Base-by-base conservation (phyloP, 164 flowering plant species). In the Annona cherimola region DNA sequence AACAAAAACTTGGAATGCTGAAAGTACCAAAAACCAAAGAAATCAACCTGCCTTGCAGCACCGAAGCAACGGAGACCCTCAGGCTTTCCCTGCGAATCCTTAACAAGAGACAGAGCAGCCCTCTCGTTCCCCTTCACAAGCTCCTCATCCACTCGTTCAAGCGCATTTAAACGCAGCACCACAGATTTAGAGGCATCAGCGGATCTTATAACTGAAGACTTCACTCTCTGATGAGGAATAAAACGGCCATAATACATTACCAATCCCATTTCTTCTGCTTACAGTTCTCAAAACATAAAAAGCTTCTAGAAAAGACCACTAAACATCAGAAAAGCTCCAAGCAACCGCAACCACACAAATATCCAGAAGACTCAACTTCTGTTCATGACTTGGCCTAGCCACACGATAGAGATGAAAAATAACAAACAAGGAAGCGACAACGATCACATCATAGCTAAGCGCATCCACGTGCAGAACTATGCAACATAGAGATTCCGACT, bases 21-120 rank as follows among this genome's bases (percentile, higher is more conserved):
- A 9, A 50, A 50, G 14, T 6, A 6, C 6, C n/a, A 42, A 44
- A 66, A 66, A 12, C 12, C 4, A 43, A 66, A 18, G 26, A 26
- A 26, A 26, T 12, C 55, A 11, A 89, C 98, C 93, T 89, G 97
- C 60, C 93, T 81, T 18, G 88, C 93, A 45, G 91, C 82, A 8
- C 96, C 93, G 42, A 92, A 94, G 68, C 92, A 85, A 0, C 85
- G 73, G 42, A 94, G 85, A 26, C 89, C 96, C 4, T 81, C 90
- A 26, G 90, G 88, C 79, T 86, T 84, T 4, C 86, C 87, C 67
- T 84, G 96, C 73, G 83, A 78, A 39, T 86, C 84, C 78, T 79
- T 90, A 65, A 90, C 84, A 44, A 92, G 83, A 18, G 84, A 67
- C 40, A 94, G 83, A 0, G 97, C 97, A 5, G 87, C 83, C 63